Base-by-base conservation (phyloP, 176 grass and related monocot genomes). In the Ensete ventricosum region DNA sequence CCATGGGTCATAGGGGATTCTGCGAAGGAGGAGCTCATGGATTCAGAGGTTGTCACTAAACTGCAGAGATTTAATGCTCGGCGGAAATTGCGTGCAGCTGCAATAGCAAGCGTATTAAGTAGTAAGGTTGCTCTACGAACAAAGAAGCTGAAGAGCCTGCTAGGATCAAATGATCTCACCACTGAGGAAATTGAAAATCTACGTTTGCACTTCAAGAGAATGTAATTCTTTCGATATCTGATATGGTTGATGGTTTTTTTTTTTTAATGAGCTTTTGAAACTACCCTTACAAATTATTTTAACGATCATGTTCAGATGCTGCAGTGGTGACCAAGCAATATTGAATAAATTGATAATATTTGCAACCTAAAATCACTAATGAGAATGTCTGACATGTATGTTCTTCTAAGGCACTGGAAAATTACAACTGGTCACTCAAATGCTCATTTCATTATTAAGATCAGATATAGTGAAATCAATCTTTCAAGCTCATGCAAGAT, bases 1-100 rank as follows among this genome's bases (percentile, higher is more conserved):
- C 76, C 86, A 60, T 92, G 89, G 89, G 89, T 92, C 62, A 82
- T 82, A 62, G 89, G 89, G 29, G 89, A 92, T 52, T 86, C 81
- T 0, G 89, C 86, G 9, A 92, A 86, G 72, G 86, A 92, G 65
- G 89, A 92, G 34, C 78, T 83, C 51, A 86, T 92, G 21, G 79
- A 86, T 21, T 81, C 89, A 77, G 89, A 88, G 62, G 83, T 92
- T 11, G 76, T 92, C 13, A 79, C 89, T n/a, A 92, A 92, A 66
- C 83, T 92, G 54, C 86, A 88, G 20, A 84, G 62, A 57, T 92
- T 92, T 81, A 92, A 92, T 67, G 89, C 89, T 58, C 83, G 86
- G 73, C 78, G 86, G 60, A 92, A 92, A 68, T 1, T 92, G 52
- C 55, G 89, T 26, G 89, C 89, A 14, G 89, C 89, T 13, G 89